phyloP scores from a whole-genome alignment of 306 rosid species.

The Inga laurina region DNA sequence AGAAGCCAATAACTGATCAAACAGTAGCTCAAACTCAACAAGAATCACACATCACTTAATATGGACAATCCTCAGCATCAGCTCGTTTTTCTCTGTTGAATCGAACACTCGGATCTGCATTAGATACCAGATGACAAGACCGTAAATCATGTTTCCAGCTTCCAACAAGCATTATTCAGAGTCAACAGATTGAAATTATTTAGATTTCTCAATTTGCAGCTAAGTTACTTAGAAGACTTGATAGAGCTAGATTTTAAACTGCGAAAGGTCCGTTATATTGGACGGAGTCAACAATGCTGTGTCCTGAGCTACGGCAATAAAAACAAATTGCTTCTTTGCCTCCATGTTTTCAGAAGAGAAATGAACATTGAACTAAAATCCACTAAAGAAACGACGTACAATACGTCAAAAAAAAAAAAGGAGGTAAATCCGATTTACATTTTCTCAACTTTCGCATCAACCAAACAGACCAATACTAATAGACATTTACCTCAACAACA shows the following conservation, averaged over 20 bases:
- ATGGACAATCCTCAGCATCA: conserved; percentile 21
- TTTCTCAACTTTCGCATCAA: conserved; percentile 4
- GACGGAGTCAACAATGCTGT: conserved; percentile 19
- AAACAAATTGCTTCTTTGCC: background rate
- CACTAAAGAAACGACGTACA: background rate
- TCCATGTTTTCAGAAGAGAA: background rate
- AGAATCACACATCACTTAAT: conserved; percentile 50
- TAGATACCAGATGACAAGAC: conserved; percentile 24
- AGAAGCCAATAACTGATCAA: conserved; percentile 48
- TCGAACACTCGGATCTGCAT: conserved; percentile 45
- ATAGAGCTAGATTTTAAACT: background rate
- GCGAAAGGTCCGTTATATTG: conserved; percentile 6
- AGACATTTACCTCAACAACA: conserved; percentile 38
- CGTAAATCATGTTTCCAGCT: conserved; percentile 30
- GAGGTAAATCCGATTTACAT: background rate
- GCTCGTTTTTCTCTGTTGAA: conserved; percentile 18
- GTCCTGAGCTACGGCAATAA: background rate
- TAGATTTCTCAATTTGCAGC: conserved; percentile 24
- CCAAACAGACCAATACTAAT: conserved; percentile 14
- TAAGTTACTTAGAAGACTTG: background rate
- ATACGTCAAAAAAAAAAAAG: background rate
- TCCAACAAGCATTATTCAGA: conserved; percentile 37
- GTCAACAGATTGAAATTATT: conserved; percentile 9
- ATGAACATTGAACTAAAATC: conserved; percentile 25
- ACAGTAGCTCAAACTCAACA: conserved; percentile 40